phyloP scores from a whole-genome alignment of 495 filamentous ascomycete genomes.

The Oidiodendron maius region DNA sequence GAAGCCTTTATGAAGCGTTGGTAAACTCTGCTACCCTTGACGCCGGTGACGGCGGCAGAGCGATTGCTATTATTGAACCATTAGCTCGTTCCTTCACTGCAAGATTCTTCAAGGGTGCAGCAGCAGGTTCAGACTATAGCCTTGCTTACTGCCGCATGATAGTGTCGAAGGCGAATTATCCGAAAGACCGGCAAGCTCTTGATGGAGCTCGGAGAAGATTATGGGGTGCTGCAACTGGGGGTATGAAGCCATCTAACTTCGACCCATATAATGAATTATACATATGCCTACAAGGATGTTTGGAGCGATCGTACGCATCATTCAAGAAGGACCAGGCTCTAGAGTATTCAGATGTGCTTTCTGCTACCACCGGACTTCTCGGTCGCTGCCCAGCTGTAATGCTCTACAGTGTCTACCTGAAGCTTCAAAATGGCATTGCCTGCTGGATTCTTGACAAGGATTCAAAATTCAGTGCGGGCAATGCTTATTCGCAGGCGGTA shows the following conservation, averaged over 20 bases:
- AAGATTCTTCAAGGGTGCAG: not conserved
- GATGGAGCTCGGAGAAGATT: slow-evolving; percentile 52
- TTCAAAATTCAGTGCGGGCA: slow-evolving; percentile 7
- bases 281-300: slow-evolving; percentile 37
- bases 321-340: slow-evolving; percentile 22
- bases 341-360: slow-evolving; percentile 18
- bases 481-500: slow-evolving; percentile 15
- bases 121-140: not conserved
- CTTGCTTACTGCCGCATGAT: slow-evolving; percentile 12
- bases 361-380: slow-evolving; percentile 8
- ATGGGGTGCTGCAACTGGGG: slow-evolving; percentile 47
- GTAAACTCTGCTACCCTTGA: slow-evolving; percentile 54
- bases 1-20: slow-evolving; percentile 51
- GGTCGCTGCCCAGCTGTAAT: slow-evolving; percentile 11
- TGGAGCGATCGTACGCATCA: slow-evolving; percentile 38
- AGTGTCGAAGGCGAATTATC: slow-evolving; percentile 22
- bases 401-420: slow-evolving; percentile 9
- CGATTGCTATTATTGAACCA: slow-evolving; percentile 62
- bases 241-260: slow-evolving; percentile 36
- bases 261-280: slow-evolving; percentile 61
- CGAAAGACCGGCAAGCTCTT: slow-evolving; percentile 47
- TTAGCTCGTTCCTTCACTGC: slow-evolving; percentile 36
- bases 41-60: slow-evolving; percentile 57
- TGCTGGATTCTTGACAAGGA: slow-evolving; percentile 54
- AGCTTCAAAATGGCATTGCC: slow-evolving; percentile 52